Evolutionary conservation across 768 basidiomycete genomes (phyloP).

Genomic region (Boletus pseudopeckii): DNA sequence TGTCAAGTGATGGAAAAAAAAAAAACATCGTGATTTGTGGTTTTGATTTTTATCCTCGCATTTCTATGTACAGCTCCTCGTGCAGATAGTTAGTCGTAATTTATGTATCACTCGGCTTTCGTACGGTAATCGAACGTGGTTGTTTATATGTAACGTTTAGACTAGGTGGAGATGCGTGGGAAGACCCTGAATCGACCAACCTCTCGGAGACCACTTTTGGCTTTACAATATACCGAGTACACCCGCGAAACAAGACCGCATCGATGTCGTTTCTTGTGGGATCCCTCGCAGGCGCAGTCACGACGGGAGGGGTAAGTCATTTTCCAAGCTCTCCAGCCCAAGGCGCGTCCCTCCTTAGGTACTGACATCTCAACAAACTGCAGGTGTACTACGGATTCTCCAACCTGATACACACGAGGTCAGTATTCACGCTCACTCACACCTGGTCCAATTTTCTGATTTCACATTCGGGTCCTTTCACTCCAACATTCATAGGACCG

Average conservation of each 20-base stretch:
- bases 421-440: background rate
- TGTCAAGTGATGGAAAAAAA: conserved; percentile 13
- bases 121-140: background rate
- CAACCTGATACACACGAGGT: conserved; percentile 59
- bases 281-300: conserved; percentile 66
- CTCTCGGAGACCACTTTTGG: background rate
- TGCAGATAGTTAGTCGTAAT: conserved; percentile 2
- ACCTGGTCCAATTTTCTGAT: background rate
- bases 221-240: background rate
- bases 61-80: conserved; percentile 3
- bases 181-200: background rate
- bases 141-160: too few species aligned
- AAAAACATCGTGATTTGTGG: background rate
- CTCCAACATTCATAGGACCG: conserved; percentile 38
- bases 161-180: conserved; percentile 2
- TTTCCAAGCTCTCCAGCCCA: background rate
- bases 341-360: background rate
- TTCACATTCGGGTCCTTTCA: background rate
- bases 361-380: background rate
- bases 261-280: conserved; percentile 59
- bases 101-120: background rate
- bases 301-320: conserved; percentile 57
- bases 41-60: background rate
- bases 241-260: background rate
- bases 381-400: conserved; percentile 74